Base-by-base conservation (phyloP, 2,329 filamentous ascomycete species). In the Zymoseptoria crescenta region DNA sequence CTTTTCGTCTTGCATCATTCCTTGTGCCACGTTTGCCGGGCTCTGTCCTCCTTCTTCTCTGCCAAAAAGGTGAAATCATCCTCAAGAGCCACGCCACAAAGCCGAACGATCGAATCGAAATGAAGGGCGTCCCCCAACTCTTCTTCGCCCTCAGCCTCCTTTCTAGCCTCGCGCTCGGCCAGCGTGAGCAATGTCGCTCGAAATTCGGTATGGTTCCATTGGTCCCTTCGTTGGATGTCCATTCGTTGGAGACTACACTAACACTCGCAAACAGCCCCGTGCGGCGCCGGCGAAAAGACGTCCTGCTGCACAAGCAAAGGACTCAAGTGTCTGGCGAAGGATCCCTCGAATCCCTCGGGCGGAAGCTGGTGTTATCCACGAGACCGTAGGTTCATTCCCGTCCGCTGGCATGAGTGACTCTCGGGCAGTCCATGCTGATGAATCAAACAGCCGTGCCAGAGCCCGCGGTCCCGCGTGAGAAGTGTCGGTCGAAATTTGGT, bases 61-160 rank as follows among this genome's bases (percentile, higher is more conserved):
- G 77, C 77, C 52, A 84, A 85, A n/a, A n/a, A n/a, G n/a, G n/a
- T n/a, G n/a, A n/a, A n/a, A n/a, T n/a, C 68, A 91, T 97, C 57
- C 78, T 97, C 13, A n/a, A n/a, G 88, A 95, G 0, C 93, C 93
- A 0, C 93, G 96, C n/a, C n/a, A n/a, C n/a, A n/a, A n/a, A 71
- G 93, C 93, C 0, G 91, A 96, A n/a, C n/a, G n/a, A n/a, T n/a
- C 60, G 91, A 96, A 55, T 91, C 89, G 0, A 41, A 16, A 41
- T 41, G 35, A 41, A 41, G 35, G 35, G 35, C 35, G 10, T 16
- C 9, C 16, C 5, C 35, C 35, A 41, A 41, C 8, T 41, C 35
- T 16, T 41, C 35, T 9, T 41, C 35, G 35, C 35, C 35, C 16
- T 16, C 13, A 16, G 35, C 35, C 35, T 41, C 35, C 3, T 41